Conservation (phyloP, 257 asterid genomes). For the Nicotiana tomentosiformis region DNA sequence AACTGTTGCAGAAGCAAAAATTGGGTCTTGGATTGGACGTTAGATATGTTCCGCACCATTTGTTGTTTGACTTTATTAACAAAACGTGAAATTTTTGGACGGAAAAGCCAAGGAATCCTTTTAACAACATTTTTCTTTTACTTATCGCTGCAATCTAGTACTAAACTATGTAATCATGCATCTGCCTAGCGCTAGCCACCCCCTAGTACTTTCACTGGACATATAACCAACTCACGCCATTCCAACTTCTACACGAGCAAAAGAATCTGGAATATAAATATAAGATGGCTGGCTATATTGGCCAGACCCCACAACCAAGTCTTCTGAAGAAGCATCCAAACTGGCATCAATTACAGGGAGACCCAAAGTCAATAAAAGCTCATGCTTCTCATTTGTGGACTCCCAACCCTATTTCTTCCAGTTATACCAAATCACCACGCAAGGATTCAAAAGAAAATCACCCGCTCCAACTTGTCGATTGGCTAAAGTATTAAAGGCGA, state of each 20-base stretch:
- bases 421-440: not conserved
- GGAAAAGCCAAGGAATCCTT: not conserved
- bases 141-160: not conserved
- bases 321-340: not conserved
- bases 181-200: slow-evolving; percentile 26
- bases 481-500: not conserved
- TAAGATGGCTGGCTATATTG: not conserved
- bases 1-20: no score
- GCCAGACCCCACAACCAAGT: not conserved
- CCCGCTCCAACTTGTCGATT: not conserved
- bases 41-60: not conserved
- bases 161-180: not conserved
- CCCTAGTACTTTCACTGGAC: slow-evolving; percentile 31
- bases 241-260: not conserved
- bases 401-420: not conserved
- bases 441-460: not conserved
- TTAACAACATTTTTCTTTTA: not conserved
- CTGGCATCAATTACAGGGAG: not conserved
- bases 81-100: not conserved
- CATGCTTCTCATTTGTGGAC: not conserved
- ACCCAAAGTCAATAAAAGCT: not conserved
- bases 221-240: slow-evolving; percentile 2
- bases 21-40: not conserved
- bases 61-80: no score
- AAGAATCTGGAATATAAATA: not conserved